Evolutionary conservation across 257 asterid species (phyloP).

Genomic region (Lycium barbarum): DNA sequence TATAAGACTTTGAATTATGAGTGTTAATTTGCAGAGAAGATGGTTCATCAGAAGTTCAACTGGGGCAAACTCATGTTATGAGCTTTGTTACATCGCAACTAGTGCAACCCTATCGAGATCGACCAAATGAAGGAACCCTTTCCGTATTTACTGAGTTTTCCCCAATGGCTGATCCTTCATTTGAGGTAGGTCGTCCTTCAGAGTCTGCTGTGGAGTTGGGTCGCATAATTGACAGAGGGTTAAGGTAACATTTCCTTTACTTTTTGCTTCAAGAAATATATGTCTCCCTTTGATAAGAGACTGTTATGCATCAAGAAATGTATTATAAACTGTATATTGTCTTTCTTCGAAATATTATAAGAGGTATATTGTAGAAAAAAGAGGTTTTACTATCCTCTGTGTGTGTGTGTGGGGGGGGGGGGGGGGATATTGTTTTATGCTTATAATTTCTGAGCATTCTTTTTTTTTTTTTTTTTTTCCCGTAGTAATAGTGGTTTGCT

Average conservation of each 20-base stretch:
- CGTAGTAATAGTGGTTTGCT: background rate
- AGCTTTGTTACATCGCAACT: constrained; percentile 83
- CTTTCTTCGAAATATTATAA: background rate
- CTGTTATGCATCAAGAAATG: background rate
- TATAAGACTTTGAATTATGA: background rate
- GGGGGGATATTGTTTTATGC: no score
- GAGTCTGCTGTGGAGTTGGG: constrained; percentile 95
- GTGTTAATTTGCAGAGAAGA: constrained; percentile 68
- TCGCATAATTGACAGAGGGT: constrained; percentile 92
- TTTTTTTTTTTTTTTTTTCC: background rate
- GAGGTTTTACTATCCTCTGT: constrained; percentile 6
- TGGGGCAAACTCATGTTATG: constrained; percentile 91
- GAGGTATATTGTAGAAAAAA: background rate
- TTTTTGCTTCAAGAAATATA: background rate
- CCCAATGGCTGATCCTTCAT: constrained; percentile 98
- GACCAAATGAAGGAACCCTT: constrained; percentile 90
- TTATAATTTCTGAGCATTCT: background rate
- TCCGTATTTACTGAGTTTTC: constrained; percentile 89
- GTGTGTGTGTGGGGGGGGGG: background rate
- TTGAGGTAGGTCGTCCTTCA: constrained; percentile 91
- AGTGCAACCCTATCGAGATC: constrained; percentile 90
- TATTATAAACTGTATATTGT: background rate
- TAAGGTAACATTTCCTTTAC: constrained; percentile 59
- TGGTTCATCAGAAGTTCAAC: constrained; percentile 94
- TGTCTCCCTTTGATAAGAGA: background rate